Evolutionary conservation across 768 basidiomycete genomes (phyloP), one percentile per base, ranked within the genome.

Genomic region (Termitomyces sp.): DNA sequence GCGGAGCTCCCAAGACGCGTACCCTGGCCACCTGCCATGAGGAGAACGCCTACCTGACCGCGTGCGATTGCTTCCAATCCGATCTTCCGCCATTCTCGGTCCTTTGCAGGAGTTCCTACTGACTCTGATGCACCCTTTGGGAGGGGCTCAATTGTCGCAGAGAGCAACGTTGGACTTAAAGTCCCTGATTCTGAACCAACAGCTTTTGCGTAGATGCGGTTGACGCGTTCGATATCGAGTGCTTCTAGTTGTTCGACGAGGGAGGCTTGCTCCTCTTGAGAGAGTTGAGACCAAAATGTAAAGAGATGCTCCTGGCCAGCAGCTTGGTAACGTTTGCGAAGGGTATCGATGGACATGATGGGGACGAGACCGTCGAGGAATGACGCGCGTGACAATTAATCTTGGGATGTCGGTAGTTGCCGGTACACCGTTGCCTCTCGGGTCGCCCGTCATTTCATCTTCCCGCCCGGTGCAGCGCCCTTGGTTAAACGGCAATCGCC

Each of bases 1-100:
- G 89, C 89, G 31, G 80, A 82, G 66, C 91, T 94, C 31, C 97
- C 97, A 43, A 99, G 75, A 54, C 97, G 81, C 19, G 95, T 97
- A 14, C 97, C 97, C 73, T 99, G 97, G 1, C 97, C 97, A 41
- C 97, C 97, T 8, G 97, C 97, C 90, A 99, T 92, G 63, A 99
- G 81, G 46, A 99, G 78, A 10, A 98, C 95, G n/a, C 87, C 97
- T 40, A 98, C 94, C 63, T 92, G 76, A 59, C 92, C 87, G 37
- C 80, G 72, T 17, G 86, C 80, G 66, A 98, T 84, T 47, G 96
- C 94, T 41, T 83, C 73, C 40, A 98, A 75, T 35, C 97, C 97
- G 45, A 80, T 77, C 12, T 73, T 66, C n/a, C 84, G 78, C 95
- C 95, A 98, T 70, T 84, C 80, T 12, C 70, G 68, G 55, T 81